Evolutionary conservation across 2,329 filamentous ascomycete genomes (phyloP), one percentile per base, ranked within the genome.

Genomic region (Cryoendolithus antarcticus): DNA sequence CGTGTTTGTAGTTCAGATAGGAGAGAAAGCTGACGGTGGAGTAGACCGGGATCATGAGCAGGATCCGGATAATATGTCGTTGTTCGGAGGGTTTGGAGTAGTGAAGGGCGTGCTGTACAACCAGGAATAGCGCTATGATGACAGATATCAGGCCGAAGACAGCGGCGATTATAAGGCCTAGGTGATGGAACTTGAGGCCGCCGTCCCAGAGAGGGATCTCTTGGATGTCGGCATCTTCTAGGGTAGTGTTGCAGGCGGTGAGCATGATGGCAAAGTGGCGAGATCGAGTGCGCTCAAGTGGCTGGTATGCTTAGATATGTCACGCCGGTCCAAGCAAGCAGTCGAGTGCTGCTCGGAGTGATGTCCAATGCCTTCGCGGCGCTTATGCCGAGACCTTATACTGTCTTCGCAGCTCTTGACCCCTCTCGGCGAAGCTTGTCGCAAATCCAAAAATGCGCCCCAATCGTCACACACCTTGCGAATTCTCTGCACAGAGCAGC

Each of bases 1-100:
- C 76, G 52, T 86, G 74, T 57, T 71, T 74, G 66, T 91, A 89
- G 64, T 74, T 86, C 48, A 72, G 69, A 50, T 85, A 75, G 43
- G 77, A 78, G 30, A 89, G 70, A 55, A 83, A 83, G 28, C 82
- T 78, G 12, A 86, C 78, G 30, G 77, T 67, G 37, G 80, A 71
- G 60, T 93, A 93, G 44, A 93, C 69, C 30, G 86, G 86, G 36
- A 93, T 75, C 83, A 93, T 89, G 58, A 88, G 79, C 19, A 93
- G 71, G 48, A 93, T 89, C 35, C 86, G 82, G 51, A 93, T 88
- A 53, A 91, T 86, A 69, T 78, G 71, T 51, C 67, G 71, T 54
- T 79, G 75, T 55, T 79, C 72, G 45, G 63, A 65, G 6, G 74
- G 73, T 53, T 68, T 70, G 41, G 69, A 63, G 59, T 78, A 79